These are phyloP conservation scores for Lyophyllum shimeji DNA, from an alignment of 768 basidiomycete species.

Conservation along the genomic window DNA sequence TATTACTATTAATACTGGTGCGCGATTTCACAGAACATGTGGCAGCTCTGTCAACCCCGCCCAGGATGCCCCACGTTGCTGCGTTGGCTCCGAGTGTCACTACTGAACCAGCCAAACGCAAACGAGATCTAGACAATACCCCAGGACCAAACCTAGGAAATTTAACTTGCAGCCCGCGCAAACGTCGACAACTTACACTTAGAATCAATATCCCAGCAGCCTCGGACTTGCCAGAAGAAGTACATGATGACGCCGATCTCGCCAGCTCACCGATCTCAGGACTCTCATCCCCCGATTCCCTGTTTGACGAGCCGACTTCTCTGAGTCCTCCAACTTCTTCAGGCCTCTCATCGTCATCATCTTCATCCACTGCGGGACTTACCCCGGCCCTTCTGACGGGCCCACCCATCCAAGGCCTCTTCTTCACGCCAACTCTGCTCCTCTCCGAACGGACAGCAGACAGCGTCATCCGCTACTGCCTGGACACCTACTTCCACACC, in stretches of 20 bases:
- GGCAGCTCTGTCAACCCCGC: constrained; percentile 2
- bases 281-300: constrained; percentile 36
- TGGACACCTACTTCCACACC: constrained; percentile 52
- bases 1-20: constrained; percentile 1
- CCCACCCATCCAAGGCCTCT: constrained; percentile 67
- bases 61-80: constrained; percentile 7
- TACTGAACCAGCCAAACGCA: constrained; percentile 10
- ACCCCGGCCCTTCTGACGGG: constrained; percentile 31
- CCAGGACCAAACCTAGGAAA: neutral
- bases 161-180: neutral
- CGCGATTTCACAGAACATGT: neutral
- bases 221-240: neutral
- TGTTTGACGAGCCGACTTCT: constrained; percentile 42
- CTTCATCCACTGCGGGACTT: neutral
- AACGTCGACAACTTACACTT: constrained; percentile 17
- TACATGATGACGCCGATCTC: constrained; percentile 1
- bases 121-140: neutral
- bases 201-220: constrained; percentile 16
- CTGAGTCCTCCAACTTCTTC: neutral
- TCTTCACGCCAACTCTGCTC: constrained; percentile 50
- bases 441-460: constrained; percentile 54
- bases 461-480: constrained; percentile 48
- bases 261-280: constrained; percentile 13
- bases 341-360: neutral
- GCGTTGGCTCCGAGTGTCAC: neutral